These are phyloP conservation scores for Rhynchosporium secalis DNA, from an alignment of 2,329 filamentous ascomycete species.

Conservation along the genomic window DNA sequence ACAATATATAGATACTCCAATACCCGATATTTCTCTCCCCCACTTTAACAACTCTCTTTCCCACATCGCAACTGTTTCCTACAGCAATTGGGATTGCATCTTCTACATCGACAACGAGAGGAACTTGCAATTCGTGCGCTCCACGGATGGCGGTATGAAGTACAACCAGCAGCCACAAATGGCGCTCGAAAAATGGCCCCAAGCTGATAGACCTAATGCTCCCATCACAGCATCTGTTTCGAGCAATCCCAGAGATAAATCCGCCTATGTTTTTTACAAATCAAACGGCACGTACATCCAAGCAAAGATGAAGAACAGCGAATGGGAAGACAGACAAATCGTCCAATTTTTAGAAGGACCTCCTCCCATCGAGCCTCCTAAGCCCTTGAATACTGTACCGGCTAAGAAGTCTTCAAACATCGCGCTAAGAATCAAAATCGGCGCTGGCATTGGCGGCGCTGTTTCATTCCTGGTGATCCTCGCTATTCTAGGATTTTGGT, in stretches of 20 bases:
- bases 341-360: not conserved
- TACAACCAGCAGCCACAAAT: not conserved
- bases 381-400: not conserved
- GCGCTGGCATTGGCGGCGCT: not conserved
- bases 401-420: not conserved
- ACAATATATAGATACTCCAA: not conserved
- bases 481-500: not conserved
- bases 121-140: not conserved
- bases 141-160: not conserved
- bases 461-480: not conserved
- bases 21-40: not conserved
- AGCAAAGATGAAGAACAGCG: not conserved
- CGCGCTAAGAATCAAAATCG: slow-evolving; percentile 1
- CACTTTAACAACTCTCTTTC: not conserved
- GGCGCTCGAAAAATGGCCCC: not conserved
- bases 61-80: not conserved
- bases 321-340: not conserved
- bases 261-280: not conserved
- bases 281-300: not conserved
- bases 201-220: not conserved
- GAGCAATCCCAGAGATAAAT: not conserved
- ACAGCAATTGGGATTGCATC: not conserved
- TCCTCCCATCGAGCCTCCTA: not conserved
- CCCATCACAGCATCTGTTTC: not conserved
- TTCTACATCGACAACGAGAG: slow-evolving; percentile 11